Evolutionary conservation across 257 asterid species (phyloP), one percentile per base, ranked within the genome.

Genomic region (Solanum paucissectum): DNA sequence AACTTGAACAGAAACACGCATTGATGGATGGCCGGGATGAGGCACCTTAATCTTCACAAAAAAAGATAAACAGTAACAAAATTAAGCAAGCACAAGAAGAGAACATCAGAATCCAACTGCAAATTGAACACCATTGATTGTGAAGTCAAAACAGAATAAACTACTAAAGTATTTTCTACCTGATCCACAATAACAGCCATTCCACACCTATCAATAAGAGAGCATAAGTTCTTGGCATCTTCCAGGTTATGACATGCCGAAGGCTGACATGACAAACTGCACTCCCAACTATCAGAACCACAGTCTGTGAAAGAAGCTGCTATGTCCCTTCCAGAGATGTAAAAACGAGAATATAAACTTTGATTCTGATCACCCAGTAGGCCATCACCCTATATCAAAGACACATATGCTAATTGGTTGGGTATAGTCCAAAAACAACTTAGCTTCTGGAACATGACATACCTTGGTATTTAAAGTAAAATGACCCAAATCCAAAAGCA

Each of bases 301-400:
- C 94, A 92, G 90, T 91, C 95, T 86, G 98, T 89, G 92, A 96
- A 94, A 91, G 94, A 95, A 68, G 99, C 99, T 12, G 99, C 94
- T 86, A 97, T 97, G 91, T 97, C 99, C 91, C 98, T 94, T 89
- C 99, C 99, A 83, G 96, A 93, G 86, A 97, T 95, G 90, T 93
- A 91, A 92, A 95, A 97, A 86, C 98, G 98, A 86, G 99, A 95
- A 92, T 93, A 97, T 42, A 95, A 93, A 92, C 94, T 94, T 79
- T 90, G 95, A 64, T 94, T 93, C 85, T 90, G 93, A 83, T 95
- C 98, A 83, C 90, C 89, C 85, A 91, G 92, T 84, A 91, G 92
- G 66, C 91, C 92, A 89, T 90, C 98, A 91, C 93, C 98, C 99
- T 95, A 92, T 85, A 81, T 74, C 74, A 55, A 89, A 86, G 87